Evolutionary conservation across 176 grass and related monocot species (phyloP).

Genomic region (Tillandsia leiboldiana): DNA sequence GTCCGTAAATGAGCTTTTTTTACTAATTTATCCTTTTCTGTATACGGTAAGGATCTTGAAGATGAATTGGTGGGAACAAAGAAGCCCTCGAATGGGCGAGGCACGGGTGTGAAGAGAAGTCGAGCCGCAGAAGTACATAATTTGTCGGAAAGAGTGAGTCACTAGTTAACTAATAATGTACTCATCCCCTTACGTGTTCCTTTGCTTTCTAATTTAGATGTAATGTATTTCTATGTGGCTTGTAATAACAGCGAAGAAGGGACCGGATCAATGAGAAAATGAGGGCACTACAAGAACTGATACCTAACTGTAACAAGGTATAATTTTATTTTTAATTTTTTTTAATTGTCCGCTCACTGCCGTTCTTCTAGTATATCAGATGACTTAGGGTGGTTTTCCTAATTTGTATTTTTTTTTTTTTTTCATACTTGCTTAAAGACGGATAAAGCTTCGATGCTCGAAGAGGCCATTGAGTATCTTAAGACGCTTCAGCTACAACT

Average conservation of each 20-base stretch:
- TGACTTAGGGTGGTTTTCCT: background rate
- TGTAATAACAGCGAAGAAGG: conserved; percentile 25
- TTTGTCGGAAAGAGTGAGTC: conserved; percentile 40
- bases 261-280: conserved; percentile 51
- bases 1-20: background rate
- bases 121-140: conserved; percentile 43
- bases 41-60: conserved; percentile 21
- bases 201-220: background rate
- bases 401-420: background rate
- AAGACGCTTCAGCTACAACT: conserved; percentile 35
- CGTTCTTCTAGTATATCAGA: background rate
- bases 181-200: background rate
- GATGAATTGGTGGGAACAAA: conserved; percentile 20
- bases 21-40: background rate
- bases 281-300: conserved; percentile 39
- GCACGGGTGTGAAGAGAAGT: conserved; percentile 24
- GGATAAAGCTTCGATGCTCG: conserved; percentile 44
- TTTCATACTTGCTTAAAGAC: conserved; percentile 13
- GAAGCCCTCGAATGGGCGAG: conserved; percentile 17
- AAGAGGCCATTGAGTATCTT: conserved; percentile 44
- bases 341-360: background rate
- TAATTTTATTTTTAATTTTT: background rate
- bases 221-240: conserved; percentile 6
- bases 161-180: background rate
- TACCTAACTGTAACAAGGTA: conserved; percentile 46